Percentiles rank a stretch among this genome's conserved stretches.
These are phyloP conservation scores for Alternaria sp. DNA, from an alignment of 2,329 filamentous ascomycete species.

Conservation along the genomic window DNA sequence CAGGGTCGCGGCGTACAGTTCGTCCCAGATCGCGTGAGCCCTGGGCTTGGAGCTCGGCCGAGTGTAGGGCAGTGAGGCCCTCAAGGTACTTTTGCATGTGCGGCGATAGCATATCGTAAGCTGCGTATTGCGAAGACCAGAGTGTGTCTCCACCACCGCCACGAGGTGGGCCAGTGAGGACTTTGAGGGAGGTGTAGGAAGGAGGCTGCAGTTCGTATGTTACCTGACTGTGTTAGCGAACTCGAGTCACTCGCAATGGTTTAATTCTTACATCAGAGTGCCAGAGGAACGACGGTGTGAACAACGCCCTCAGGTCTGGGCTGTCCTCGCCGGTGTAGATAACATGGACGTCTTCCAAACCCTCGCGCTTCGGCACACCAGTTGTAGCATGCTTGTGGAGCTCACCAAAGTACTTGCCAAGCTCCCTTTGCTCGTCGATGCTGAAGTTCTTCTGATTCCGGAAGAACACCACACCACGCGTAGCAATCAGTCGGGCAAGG, in stretches of 20 bases:
- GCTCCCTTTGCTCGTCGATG: constrained; percentile 61
- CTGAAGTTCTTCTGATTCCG: constrained; percentile 63
- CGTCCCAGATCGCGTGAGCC: constrained; percentile 61
- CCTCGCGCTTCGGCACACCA: constrained; percentile 57
- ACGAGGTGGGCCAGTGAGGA: constrained; percentile 62
- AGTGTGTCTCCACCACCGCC: constrained; percentile 66
- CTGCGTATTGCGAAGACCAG: constrained; percentile 66
- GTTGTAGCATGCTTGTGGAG: constrained; percentile 66
- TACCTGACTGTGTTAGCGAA: constrained; percentile 48
- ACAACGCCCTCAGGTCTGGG: constrained; percentile 62
- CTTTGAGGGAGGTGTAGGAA: constrained; percentile 65
- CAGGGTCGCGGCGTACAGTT: constrained; percentile 60
- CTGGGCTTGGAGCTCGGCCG: constrained; percentile 62
- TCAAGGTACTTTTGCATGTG: constrained; percentile 67
- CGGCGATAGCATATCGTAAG: constrained; percentile 64
- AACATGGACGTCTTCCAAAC: constrained; percentile 65
- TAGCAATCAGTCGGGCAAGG: constrained; percentile 62
- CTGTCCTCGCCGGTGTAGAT: constrained; percentile 63
- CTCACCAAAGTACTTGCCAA: constrained; percentile 62
- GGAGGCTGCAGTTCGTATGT: constrained; percentile 67
- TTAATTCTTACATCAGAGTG: constrained; percentile 59
- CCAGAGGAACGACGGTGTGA: constrained; percentile 64
- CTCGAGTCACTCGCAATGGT: not conserved
- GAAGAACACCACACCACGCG: constrained; percentile 67
- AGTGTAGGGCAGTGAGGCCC: constrained; percentile 64